These are phyloP conservation scores for Penicillium coprophilum DNA, from an alignment of 495 filamentous ascomycete species.

Conservation along the genomic window DNA sequence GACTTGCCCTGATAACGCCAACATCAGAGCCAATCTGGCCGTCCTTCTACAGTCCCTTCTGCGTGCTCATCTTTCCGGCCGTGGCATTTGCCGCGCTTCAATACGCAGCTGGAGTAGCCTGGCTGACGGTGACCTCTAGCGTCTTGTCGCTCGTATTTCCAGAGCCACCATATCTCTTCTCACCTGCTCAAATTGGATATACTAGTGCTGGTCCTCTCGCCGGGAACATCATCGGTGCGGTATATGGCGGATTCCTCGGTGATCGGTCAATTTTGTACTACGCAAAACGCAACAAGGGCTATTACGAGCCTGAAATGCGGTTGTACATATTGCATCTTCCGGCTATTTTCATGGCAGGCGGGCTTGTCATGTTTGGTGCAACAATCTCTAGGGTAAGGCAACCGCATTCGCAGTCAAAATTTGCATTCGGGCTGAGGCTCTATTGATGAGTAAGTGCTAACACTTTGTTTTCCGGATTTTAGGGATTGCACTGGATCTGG, in stretches of 20 bases:
- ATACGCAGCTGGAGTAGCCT: slow-evolving; percentile 39
- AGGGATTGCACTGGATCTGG: slow-evolving; percentile 43
- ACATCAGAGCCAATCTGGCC: slow-evolving; percentile 37
- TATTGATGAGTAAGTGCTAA: not conserved
- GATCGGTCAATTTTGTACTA: slow-evolving; percentile 42
- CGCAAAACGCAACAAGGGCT: slow-evolving; percentile 40
- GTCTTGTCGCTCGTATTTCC: slow-evolving; percentile 36
- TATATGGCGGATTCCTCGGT: slow-evolving; percentile 39
- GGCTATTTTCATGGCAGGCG: slow-evolving; percentile 27
- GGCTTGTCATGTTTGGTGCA: slow-evolving; percentile 40
- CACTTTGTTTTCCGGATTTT: not conserved
- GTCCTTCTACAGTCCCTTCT: slow-evolving; percentile 36
- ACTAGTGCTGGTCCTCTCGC: slow-evolving; percentile 42
- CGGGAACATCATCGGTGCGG: slow-evolving; percentile 39
- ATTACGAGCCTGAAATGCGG: slow-evolving; percentile 47
- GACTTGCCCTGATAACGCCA: slow-evolving; percentile 27
- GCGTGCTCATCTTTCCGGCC: slow-evolving; percentile 36
- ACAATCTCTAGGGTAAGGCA: slow-evolving; percentile 29
- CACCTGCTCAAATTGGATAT: slow-evolving; percentile 39
- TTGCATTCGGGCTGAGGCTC: not conserved
- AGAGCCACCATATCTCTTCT: slow-evolving; percentile 44
- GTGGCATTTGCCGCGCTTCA: slow-evolving; percentile 42
- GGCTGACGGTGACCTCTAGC: slow-evolving; percentile 36
- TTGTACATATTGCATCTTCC: slow-evolving; percentile 41
- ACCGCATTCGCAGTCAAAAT: not conserved